Conservation (phyloP, 208 protist genomes). For the Strigomonas culicis region DNA sequence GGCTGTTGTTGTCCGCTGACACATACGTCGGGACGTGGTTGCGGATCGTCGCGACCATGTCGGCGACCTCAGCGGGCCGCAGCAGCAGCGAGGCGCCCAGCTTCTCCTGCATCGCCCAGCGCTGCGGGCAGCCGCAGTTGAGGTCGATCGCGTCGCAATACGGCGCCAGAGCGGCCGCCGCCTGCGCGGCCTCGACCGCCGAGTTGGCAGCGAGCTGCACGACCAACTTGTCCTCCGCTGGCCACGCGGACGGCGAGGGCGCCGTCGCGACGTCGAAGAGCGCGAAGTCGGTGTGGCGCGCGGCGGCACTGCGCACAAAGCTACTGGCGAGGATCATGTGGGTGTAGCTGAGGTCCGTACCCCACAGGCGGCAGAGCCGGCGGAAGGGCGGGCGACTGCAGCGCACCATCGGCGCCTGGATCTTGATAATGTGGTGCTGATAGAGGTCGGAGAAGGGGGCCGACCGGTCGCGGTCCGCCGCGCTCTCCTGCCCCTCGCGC, state of each 20-base stretch:
- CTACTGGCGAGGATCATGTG: conserved; percentile 91
- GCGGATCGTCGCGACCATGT: conserved; percentile 69
- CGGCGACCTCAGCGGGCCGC: conserved; percentile 67
- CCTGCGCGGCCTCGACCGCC: conserved; percentile 48
- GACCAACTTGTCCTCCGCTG: conserved; percentile 65
- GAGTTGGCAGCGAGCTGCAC: conserved; percentile 82
- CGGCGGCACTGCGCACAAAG: conserved; percentile 56
- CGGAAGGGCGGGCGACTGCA: conserved; percentile 87
- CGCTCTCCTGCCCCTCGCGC: too few species aligned
- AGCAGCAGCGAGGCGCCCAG: conserved; percentile 69
- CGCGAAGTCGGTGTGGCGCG: conserved; percentile 82
- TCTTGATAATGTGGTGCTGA: conserved; percentile 32
- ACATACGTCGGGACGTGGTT: conserved; percentile 25
- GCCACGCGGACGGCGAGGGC: conserved; percentile 13
- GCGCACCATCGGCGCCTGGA: conserved; percentile 93
- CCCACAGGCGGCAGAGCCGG: conserved; percentile 67
- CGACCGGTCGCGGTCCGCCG: neutral
- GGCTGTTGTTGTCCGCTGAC: neutral
- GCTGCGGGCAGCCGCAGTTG: conserved; percentile 94
- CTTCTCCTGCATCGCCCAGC: conserved; percentile 82
- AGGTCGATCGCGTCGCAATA: conserved; percentile 88
- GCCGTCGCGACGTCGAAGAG: conserved; percentile 7
- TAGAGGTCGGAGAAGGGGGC: conserved; percentile 31
- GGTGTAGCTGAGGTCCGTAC: conserved; percentile 81
- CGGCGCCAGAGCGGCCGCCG: conserved; percentile 40